These are phyloP conservation scores for Geotrichum restrictum DNA, from an alignment of 1,139 yeast species.

Conservation along the genomic window DNA sequence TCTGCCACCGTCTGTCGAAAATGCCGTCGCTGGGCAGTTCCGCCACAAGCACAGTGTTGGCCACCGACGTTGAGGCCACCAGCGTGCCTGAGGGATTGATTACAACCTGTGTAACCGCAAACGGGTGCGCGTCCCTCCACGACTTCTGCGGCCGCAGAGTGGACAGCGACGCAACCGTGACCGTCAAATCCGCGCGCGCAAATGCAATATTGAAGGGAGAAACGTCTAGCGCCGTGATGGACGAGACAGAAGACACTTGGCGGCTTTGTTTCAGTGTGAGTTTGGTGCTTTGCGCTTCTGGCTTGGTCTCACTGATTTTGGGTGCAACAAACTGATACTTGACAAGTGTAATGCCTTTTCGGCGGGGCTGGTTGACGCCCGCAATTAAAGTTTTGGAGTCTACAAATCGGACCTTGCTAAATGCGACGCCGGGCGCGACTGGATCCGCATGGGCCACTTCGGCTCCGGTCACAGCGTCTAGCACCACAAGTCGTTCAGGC, in stretches of 20 bases:
- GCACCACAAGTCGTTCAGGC: slow-evolving; percentile 24
- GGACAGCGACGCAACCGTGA: slow-evolving; percentile 51
- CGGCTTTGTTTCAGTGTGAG: slow-evolving; percentile 43
- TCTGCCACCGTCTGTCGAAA: slow-evolving; percentile 43
- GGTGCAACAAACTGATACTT: slow-evolving; percentile 34
- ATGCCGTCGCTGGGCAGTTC: slow-evolving; percentile 52
- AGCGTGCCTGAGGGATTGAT: slow-evolving; percentile 67
- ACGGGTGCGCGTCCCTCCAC: slow-evolving; percentile 62
- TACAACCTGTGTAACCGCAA: slow-evolving; percentile 73
- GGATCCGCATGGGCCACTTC: slow-evolving; percentile 20
- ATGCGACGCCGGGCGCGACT: slow-evolving; percentile 27
- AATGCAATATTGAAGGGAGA: slow-evolving; percentile 48
- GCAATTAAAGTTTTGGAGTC: slow-evolving; percentile 52
- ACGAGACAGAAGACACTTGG: slow-evolving; percentile 28
- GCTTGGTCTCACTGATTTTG: slow-evolving; percentile 35
- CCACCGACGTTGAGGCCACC: slow-evolving; percentile 77
- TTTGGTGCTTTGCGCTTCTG: slow-evolving; percentile 40
- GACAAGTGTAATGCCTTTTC: slow-evolving; percentile 42
- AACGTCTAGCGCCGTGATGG: slow-evolving; percentile 64
- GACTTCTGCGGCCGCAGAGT: slow-evolving; percentile 51
- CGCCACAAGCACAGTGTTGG: slow-evolving; percentile 65
- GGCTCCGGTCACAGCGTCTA: slow-evolving; percentile 28
- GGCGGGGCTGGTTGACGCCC: slow-evolving; percentile 45
- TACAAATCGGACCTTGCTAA: slow-evolving; percentile 60
- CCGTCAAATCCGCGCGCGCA: slow-evolving; percentile 73